These are phyloP conservation scores for Anthracocystis panici-leucophaei DNA, from an alignment of 1,284 basidiomycete genomes.

Conservation along the genomic window DNA sequence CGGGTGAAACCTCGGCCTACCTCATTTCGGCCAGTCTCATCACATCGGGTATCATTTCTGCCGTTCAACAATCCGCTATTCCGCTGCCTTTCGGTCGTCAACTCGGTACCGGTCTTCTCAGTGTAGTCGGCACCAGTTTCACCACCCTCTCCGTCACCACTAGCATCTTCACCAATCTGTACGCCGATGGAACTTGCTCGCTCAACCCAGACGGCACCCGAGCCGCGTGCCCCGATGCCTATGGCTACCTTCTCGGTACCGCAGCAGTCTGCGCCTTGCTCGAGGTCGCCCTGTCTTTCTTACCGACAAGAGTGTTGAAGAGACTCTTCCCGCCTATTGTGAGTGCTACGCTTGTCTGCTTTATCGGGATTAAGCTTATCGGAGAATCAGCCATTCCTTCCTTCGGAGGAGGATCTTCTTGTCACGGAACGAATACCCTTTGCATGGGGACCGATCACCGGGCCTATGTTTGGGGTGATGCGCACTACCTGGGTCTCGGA, in stretches of 20 bases:
- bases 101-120: slow-evolving; percentile 82
- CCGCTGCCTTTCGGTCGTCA: slow-evolving; percentile 76
- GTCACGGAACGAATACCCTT: slow-evolving; percentile 75
- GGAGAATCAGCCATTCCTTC: slow-evolving; percentile 79
- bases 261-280: slow-evolving; percentile 83
- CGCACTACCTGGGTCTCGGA: slow-evolving; percentile 85
- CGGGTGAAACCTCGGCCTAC: slow-evolving; percentile 75
- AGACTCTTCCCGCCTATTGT: slow-evolving; percentile 84
- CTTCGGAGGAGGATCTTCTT: slow-evolving; percentile 81
- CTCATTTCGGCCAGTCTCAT: slow-evolving; percentile 86
- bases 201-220: slow-evolving; percentile 76
- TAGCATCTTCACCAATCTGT: slow-evolving; percentile 78
- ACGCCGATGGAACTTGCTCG: slow-evolving; percentile 82
- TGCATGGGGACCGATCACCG: slow-evolving; percentile 74
- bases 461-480: slow-evolving; percentile 77
- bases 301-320: slow-evolving; percentile 75
- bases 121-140: slow-evolving; percentile 87
- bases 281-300: slow-evolving; percentile 82
- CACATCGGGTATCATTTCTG: slow-evolving; percentile 76
- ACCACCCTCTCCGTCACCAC: slow-evolving; percentile 81
- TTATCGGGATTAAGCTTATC: slow-evolving; percentile 80
- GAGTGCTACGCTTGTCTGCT: slow-evolving; percentile 71
- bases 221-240: slow-evolving; percentile 74
- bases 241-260: slow-evolving; percentile 75
- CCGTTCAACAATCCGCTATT: slow-evolving; percentile 80